These are phyloP conservation scores for Tribonema minus DNA, from an alignment of 108 stramenopile species.

Conservation along the genomic window DNA sequence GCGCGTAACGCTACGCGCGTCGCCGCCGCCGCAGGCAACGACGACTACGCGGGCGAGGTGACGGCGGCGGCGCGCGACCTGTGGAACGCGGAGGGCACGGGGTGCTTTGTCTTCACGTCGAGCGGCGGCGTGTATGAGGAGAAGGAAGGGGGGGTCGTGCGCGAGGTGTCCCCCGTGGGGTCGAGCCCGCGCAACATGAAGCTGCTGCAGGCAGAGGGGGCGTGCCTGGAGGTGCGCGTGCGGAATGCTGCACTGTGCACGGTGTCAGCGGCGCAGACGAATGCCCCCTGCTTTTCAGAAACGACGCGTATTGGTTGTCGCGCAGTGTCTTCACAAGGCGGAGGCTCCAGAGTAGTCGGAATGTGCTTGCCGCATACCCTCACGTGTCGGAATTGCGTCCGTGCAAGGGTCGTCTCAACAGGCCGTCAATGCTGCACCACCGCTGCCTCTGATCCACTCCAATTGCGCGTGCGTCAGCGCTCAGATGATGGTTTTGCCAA, in stretches of 20 bases:
- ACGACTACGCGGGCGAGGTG: conserved; percentile 33
- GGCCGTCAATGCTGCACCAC: too few relatives aligned
- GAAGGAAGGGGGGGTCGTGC: conserved; percentile 21
- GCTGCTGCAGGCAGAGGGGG: too few relatives aligned
- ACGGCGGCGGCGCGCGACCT: neutral
- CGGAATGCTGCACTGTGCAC: neutral
- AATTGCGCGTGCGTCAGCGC: too few relatives aligned
- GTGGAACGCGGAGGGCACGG: conserved; percentile 22
- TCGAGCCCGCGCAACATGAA: neutral
- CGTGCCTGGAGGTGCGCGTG: conserved; percentile 19
- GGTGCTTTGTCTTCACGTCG: conserved; percentile 40
- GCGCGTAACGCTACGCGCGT: too few relatives aligned
- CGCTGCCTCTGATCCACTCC: too few relatives aligned
- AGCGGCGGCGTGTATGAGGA: conserved; percentile 32
- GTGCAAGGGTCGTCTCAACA: too few relatives aligned
- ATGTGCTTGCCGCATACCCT: neutral
- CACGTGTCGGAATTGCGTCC: too few relatives aligned
- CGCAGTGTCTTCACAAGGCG: neutral
- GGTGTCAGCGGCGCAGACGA: neutral
- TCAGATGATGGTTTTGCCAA: too few relatives aligned
- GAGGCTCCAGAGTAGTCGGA: neutral
- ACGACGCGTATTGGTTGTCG: neutral
- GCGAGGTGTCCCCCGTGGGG: conserved; percentile 12
- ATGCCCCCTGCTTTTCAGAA: neutral
- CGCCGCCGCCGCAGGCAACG: conserved; percentile 1